Evolutionary conservation across 106 monocot species (phyloP), one percentile per base, ranked within the genome.

Genomic region (Iris macrosiphon): DNA sequence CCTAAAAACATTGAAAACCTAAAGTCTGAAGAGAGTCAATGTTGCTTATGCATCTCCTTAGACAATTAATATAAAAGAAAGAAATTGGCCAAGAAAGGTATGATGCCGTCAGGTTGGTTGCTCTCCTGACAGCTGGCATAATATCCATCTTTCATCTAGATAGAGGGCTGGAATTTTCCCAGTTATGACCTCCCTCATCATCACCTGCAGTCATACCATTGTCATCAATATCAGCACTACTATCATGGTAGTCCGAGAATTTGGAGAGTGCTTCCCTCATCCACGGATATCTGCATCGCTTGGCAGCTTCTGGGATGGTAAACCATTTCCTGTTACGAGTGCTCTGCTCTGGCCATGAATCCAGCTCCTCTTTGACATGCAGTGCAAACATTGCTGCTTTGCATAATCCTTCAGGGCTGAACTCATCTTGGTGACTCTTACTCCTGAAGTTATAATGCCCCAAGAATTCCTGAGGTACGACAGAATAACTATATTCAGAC

Each of bases 381-480:
- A 88, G 56, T 2, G 83, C 79, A 52, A 83, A 89, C 66, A 89
- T 78, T 5, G 83, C 65, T 2, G 83, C 88, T 57, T 57, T 89
- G 70, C 88, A 89, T 12, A 33, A 56, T 10, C 88, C 87, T 59
- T 93, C 93, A 0, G 93, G 93, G 52, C 93, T 57, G 65, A 66
- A 93, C 52, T 74, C 93, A 50, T 93, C 93, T 42, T 79, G 79
- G 31, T 71, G 79, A 23, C 69, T 87, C 64, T 83, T 93, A 71
- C 93, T 93, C 52, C 72, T 79, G 75, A 93, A 93, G 15, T 66
- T 16, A 54, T 93, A 93, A 52, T 61, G 52, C 17, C 79, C 87
- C 72, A 93, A 28, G 52, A 71, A 87, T 12, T 69, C 70, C 93
- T 93, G 66, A 56, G 30, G 51, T 51, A 3, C n/a, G 25, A 2